Conservation (phyloP, 495 filamentous ascomycete species). For the Talaromyces trachyspermus region DNA sequence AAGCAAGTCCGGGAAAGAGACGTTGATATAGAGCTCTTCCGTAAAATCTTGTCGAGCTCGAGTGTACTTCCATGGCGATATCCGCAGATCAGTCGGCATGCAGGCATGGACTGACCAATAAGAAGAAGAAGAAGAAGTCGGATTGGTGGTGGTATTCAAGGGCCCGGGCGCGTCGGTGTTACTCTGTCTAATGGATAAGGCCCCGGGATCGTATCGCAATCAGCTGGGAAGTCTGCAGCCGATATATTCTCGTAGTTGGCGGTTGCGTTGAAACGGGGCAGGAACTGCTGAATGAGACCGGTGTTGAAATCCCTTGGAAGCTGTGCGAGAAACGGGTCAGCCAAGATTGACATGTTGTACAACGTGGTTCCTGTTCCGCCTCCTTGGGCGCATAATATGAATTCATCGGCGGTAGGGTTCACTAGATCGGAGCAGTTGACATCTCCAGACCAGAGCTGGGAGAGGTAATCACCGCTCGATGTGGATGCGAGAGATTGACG, state of each 20-base stretch:
- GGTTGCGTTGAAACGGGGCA: conserved; percentile 23
- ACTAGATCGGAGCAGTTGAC: no score
- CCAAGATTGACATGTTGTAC: conserved; percentile 10
- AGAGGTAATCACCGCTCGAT: conserved; percentile 8
- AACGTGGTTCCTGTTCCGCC: conserved; percentile 9
- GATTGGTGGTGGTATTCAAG: neutral
- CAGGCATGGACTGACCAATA: conserved; percentile 18
- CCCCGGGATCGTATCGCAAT: conserved; percentile 13
- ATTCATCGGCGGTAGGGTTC: no score
- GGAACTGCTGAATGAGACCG: conserved; percentile 22
- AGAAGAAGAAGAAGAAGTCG: neutral
- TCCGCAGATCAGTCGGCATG: conserved; percentile 15
- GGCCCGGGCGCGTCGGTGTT: no score
- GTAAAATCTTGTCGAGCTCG: conserved; percentile 23
- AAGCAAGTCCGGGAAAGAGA: neutral
- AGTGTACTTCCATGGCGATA: conserved; percentile 22
- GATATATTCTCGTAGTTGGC: conserved; percentile 15
- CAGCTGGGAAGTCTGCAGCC: conserved; percentile 11
- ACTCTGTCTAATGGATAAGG: conserved; percentile 14
- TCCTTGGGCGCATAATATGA: no score
- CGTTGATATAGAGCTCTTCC: conserved; percentile 20
- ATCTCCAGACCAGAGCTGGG: conserved; percentile 13
- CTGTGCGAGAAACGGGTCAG: conserved; percentile 17
- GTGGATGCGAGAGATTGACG: conserved; percentile 3
- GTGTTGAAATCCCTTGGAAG: conserved; percentile 15